Base-by-base conservation (phyloP, 331 rosid species). In the Malus hybrid region DNA sequence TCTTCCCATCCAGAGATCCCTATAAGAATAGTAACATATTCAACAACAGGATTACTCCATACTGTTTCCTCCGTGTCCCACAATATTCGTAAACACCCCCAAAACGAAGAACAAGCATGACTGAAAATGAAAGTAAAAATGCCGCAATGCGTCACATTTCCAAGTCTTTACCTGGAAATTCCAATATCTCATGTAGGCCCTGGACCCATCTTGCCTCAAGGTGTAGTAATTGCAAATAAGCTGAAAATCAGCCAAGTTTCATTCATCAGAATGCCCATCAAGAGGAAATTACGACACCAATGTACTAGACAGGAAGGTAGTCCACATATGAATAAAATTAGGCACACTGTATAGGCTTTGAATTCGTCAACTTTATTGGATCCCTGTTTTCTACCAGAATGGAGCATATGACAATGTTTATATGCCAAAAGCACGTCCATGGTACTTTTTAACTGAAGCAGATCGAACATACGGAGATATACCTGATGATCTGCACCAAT, bases 171-270 rank as follows among this genome's bases (percentile, higher is more conserved):
- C 99, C 97, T 94, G 96, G 67, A 94, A 77, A 81, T 81, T 92
- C 97, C 99, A 94, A 74, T 19, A 71, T 91, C 96, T 90, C 60
- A 87, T 87, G 82, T 82, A 88, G 54, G 95, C 92, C 83, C 87
- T 90, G 22, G 99, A 94, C 32, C 99, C 97, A 31, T 94, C 97
- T 80, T 94, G 97, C 65, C 96, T 84, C 79, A 94, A 71, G 54
- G 99, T 88, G 80, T 94, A 94, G 87, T 90, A 83, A 81, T 90
- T 90, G 91, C 97, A 92, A 92, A 94, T 85, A 73, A 94, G 96
- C 99, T 94, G 96, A 80, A 42, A 42, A 83, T 36, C 39, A 59
- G 29, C 39, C 39, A 65, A 78, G 13, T 14, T 29, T 31, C 22
- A 32, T 32, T 69, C 70, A 75, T 85, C 79, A 83, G 76, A 71